Percentiles rank a stretch among this genome's conserved stretches.
Evolutionary conservation across 1,284 basidiomycete genomes (phyloP).

Genomic region (Bondarzewia mesenterica): DNA sequence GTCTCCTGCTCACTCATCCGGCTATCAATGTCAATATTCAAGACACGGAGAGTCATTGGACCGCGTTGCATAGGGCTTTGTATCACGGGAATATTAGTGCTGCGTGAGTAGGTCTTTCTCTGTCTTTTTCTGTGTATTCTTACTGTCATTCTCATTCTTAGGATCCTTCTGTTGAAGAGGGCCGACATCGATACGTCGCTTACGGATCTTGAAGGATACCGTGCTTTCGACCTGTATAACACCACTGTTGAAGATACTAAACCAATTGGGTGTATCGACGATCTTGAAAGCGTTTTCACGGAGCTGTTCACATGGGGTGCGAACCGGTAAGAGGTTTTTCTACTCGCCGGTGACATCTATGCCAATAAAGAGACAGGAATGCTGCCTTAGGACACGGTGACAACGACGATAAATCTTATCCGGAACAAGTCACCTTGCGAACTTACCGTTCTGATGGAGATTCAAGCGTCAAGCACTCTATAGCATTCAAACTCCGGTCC

Average conservation of each 20-base stretch:
- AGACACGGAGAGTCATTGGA: constrained; percentile 88
- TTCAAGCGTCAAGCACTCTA: background rate
- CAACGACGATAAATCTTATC: constrained; percentile 69
- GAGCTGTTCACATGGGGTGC: constrained; percentile 90
- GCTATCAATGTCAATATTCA: constrained; percentile 74
- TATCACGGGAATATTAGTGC: constrained; percentile 82
- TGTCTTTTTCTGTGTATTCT: background rate
- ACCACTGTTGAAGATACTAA: constrained; percentile 73
- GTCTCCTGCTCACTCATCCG: constrained; percentile 74
- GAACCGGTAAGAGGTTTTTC: constrained; percentile 33
- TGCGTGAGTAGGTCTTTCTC: constrained; percentile 37
- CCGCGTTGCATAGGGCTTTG: constrained; percentile 85
- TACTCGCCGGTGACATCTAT: too few relatives aligned
- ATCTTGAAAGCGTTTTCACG: background rate
- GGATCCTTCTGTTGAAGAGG: constrained; percentile 69
- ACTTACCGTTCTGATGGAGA: constrained; percentile 19
- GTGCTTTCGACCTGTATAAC: constrained; percentile 92
- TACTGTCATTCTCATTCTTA: constrained; percentile 17
- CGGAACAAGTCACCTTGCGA: constrained; percentile 69
- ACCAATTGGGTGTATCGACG: constrained; percentile 34
- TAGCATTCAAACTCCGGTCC: constrained; percentile 39
- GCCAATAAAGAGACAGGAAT: constrained; percentile 45
- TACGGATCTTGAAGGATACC: constrained; percentile 89
- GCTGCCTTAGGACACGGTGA: constrained; percentile 82
- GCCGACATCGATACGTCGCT: constrained; percentile 67